Conservation (phyloP, 2,329 filamentous ascomycete species). For the Talaromyces sp. region DNA sequence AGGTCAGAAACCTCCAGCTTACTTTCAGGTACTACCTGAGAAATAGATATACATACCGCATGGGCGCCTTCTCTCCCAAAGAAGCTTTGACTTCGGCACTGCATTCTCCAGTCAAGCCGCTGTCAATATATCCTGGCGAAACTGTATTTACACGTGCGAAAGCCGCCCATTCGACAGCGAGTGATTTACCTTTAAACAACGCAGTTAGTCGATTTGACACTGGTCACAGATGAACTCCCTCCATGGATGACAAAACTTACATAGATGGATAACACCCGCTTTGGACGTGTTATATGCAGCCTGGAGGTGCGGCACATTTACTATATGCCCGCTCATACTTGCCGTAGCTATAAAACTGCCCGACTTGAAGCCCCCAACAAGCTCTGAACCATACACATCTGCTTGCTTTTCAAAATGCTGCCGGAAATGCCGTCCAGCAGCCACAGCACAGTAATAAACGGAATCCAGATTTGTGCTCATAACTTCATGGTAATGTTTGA, state of each 20-base stretch:
- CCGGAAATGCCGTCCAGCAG: background rate
- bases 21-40: background rate
- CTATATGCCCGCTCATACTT: constrained; percentile 52
- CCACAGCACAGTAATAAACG: background rate
- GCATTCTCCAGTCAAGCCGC: background rate
- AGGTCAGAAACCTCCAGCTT: background rate
- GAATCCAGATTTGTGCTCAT: background rate
- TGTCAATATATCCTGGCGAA: background rate
- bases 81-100: background rate
- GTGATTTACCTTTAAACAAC: background rate
- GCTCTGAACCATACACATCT: background rate
- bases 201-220: background rate
- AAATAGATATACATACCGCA: background rate
- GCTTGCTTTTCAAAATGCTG: background rate
- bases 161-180: background rate
- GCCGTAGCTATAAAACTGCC: constrained; percentile 48
- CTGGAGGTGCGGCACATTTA: constrained; percentile 55
- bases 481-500: constrained; percentile 26
- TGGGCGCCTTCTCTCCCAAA: background rate
- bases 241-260: constrained; percentile 39
- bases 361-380: background rate
- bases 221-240: background rate
- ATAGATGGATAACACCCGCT: constrained; percentile 56
- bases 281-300: constrained; percentile 59
- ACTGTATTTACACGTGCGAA: background rate